Percentiles rank a stretch among this genome's conserved stretches.
Evolutionary conservation across 2,329 filamentous ascomycete species (phyloP).

Genomic region (Lithohypha guttulata): DNA sequence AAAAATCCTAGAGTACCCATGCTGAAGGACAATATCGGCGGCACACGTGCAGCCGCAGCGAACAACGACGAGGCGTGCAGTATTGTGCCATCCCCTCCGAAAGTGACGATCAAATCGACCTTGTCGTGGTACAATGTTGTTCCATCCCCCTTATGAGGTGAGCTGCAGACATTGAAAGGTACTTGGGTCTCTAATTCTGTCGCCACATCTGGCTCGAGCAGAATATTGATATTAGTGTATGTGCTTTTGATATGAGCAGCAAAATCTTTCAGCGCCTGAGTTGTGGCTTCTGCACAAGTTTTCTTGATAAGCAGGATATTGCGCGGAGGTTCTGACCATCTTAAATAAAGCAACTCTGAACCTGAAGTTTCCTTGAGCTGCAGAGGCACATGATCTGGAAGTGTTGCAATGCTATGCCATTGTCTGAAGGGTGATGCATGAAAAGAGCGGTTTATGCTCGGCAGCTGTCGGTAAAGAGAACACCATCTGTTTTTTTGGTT

Average conservation of each 20-base stretch:
- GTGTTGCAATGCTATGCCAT: slow-evolving; percentile 3
- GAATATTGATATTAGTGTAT: slow-evolving; percentile 69
- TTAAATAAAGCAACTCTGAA: slow-evolving; percentile 52
- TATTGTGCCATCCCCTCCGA: slow-evolving; percentile 89
- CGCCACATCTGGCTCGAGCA: slow-evolving; percentile 72
- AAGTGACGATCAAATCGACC: slow-evolving; percentile 77
- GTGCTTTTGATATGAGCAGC: slow-evolving; percentile 63
- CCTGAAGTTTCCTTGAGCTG: slow-evolving; percentile 14
- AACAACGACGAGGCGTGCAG: slow-evolving; percentile 78
- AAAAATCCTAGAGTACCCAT: slow-evolving; percentile 95
- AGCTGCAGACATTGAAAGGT: slow-evolving; percentile 9
- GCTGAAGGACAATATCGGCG: slow-evolving; percentile 86
- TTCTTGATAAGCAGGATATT: slow-evolving; percentile 63
- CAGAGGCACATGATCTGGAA: slow-evolving; percentile 4
- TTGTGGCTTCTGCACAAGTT: slow-evolving; percentile 45
- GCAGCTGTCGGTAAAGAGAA: no score
- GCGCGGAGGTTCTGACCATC: slow-evolving; percentile 57
- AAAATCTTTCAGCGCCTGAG: slow-evolving; percentile 48
- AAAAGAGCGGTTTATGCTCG: neutral
- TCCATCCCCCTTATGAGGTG: slow-evolving; percentile 9
- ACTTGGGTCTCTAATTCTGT: slow-evolving; percentile 49
- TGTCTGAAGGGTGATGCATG: neutral
- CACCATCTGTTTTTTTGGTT: no score
- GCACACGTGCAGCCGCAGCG: slow-evolving; percentile 68
- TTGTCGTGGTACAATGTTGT: slow-evolving; percentile 51